Evolutionary conservation across 2,329 filamentous ascomycete genomes (phyloP), one percentile per base, ranked within the genome.

Genomic region (Tolypocladium album): DNA sequence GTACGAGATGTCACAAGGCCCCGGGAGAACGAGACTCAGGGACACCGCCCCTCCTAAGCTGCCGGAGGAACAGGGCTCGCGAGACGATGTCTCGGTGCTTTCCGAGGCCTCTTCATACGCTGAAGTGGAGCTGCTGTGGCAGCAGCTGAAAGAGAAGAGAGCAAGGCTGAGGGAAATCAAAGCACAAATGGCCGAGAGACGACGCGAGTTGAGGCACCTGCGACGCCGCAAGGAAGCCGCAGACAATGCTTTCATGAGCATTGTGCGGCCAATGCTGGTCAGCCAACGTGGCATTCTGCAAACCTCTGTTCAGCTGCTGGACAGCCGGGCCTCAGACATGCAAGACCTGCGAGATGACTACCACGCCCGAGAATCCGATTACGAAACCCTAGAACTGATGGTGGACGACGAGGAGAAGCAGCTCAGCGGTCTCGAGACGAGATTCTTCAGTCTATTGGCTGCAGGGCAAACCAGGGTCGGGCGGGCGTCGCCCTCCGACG

Each of bases 191-290:
- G 65, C 70, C 4, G 59, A 59, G 20, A 70, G 67, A 56, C 69
- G 75, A 39, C 70, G 66, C 40, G 64, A 68, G 42, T 57, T 77
- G 43, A 67, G 67, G 47, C 61, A 69, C 5, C 59, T 74, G 22
- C 71, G 75, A 1, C 69, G 64, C 22, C 64, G 62, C 31, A 74
- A 70, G 58, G 71, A 75, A 45, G 67, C 71, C 34, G 69, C 73
- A 7, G 76, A 77, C 56, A 76, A 77, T 62, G 67, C 67, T 1
- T 75, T 77, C 55, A 76, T 77, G 74, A 68, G 69, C 36, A 63
- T 73, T 20, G 62, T 77, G 24, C 69, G 75, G 4, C 74, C 73
- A 0, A 66, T 76, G 31, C 65, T 77, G 4, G 65, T 75, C 24
- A 69, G 64, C 55, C 67, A 66, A 24, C 61, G 62, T 17, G 64